Percentiles rank a stretch among this genome's conserved stretches.
Evolutionary conservation across 2,329 filamentous ascomycete species (phyloP).

Genomic region (Waltergamsia citrina): DNA sequence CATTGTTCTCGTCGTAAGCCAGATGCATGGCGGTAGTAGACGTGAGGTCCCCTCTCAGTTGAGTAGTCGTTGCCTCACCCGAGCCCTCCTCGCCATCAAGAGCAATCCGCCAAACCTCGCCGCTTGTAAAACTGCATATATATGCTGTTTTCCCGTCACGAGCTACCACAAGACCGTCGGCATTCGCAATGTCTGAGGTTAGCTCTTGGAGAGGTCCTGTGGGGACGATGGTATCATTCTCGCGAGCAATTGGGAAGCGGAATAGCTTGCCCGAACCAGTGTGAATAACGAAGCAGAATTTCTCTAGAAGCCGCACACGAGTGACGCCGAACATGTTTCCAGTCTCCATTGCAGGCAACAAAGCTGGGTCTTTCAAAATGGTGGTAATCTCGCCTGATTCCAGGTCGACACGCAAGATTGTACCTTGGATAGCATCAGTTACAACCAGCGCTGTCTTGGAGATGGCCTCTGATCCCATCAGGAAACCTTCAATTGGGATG

Average conservation of each 20-base stretch:
- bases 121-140: conserved; percentile 3
- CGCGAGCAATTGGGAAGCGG: conserved; percentile 5
- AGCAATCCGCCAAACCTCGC: conserved; percentile 6
- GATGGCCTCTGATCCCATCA: conserved; percentile 4
- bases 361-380: conserved; percentile 1
- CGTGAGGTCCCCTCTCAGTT: conserved; percentile 3
- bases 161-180: conserved; percentile 5
- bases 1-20: conserved; percentile 1
- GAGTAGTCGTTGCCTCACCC: background rate
- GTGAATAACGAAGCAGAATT: conserved; percentile 5
- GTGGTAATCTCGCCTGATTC: background rate
- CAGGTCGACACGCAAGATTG: conserved; percentile 5
- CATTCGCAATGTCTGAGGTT: conserved; percentile 1
- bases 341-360: conserved; percentile 3
- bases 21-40: conserved; percentile 6
- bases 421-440: conserved; percentile 4
- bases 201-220: conserved; percentile 1
- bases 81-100: conserved; percentile 1
- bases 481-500: conserved; percentile 2
- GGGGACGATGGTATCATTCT: background rate
- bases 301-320: conserved; percentile 3
- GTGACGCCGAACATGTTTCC: conserved; percentile 6
- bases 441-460: conserved; percentile 2
- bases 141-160: conserved; percentile 3
- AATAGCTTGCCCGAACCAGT: conserved; percentile 4